Conservation (phyloP, 495 filamentous ascomycete genomes). For the Chaetomidium leptoderma region DNA sequence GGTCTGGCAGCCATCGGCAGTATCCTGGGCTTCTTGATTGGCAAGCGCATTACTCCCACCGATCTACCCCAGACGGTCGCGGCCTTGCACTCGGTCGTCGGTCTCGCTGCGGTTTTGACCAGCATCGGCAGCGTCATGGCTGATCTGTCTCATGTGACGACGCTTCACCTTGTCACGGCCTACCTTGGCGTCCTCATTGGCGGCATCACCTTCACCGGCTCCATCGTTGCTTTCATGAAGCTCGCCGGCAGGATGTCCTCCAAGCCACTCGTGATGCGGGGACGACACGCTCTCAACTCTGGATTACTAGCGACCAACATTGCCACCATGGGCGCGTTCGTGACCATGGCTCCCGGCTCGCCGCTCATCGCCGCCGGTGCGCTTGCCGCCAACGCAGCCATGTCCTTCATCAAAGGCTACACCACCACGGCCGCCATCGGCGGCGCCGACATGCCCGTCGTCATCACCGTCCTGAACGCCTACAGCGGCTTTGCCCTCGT, state of each 20-base stretch:
- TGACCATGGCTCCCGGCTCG: slow-evolving; percentile 68
- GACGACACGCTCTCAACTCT: slow-evolving; percentile 65
- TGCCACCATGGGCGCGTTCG: slow-evolving; percentile 72
- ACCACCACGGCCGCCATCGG: slow-evolving; percentile 80
- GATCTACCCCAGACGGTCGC: slow-evolving; percentile 79
- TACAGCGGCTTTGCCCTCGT: slow-evolving; percentile 82
- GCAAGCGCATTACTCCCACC: slow-evolving; percentile 76
- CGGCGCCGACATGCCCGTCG: slow-evolving; percentile 83
- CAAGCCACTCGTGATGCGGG: slow-evolving; percentile 61
- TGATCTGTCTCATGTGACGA: slow-evolving; percentile 59
- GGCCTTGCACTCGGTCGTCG: slow-evolving; percentile 76
- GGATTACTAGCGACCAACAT: slow-evolving; percentile 65
- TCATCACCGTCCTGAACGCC: slow-evolving; percentile 80
- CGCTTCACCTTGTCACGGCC: slow-evolving; percentile 70
- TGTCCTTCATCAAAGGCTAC: slow-evolving; percentile 76
- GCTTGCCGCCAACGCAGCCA: slow-evolving; percentile 63
- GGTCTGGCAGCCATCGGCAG: slow-evolving; percentile 65
- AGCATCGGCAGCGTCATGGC: slow-evolving; percentile 78
- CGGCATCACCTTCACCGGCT: slow-evolving; percentile 79
- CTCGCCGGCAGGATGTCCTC: slow-evolving; percentile 74
- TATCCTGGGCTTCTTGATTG: slow-evolving; percentile 60
- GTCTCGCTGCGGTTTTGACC: slow-evolving; percentile 74
- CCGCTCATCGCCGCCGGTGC: slow-evolving; percentile 69
- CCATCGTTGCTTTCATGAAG: slow-evolving; percentile 76
- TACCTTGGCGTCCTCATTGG: slow-evolving; percentile 78